These are phyloP conservation scores for Trichoderma oligosporum DNA, from an alignment of 2,329 filamentous ascomycete species.

Conservation along the genomic window DNA sequence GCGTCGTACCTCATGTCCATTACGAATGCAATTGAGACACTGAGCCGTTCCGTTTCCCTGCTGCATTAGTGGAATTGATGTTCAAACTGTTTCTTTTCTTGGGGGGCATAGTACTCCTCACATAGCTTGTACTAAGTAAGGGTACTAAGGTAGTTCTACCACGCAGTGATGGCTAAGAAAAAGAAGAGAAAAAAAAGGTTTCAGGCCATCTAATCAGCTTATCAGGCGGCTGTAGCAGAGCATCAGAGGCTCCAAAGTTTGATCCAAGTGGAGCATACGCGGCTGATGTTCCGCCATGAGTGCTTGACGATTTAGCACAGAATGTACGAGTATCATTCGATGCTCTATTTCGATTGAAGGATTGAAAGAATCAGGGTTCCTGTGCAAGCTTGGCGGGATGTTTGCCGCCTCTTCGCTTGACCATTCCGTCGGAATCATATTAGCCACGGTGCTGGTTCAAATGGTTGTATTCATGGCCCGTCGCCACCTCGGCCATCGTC, in stretches of 20 bases:
- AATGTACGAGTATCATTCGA: too few species aligned
- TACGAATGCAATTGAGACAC: not conserved
- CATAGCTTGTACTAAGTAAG: too few species aligned
- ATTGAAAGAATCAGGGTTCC: not conserved
- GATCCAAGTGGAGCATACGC: constrained; percentile 12
- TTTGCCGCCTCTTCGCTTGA: constrained; percentile 3
- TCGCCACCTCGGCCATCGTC: constrained; percentile 1
- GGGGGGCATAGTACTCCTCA: too few species aligned
- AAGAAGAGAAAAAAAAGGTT: not conserved
- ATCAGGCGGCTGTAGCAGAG: not conserved
- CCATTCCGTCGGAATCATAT: not conserved
- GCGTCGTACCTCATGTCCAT: not conserved
- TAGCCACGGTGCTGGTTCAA: not conserved
- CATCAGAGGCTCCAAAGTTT: constrained; percentile 11
- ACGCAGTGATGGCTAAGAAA: too few species aligned
- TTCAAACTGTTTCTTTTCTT: too few species aligned
- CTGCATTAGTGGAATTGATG: not conserved
- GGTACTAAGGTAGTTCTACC: too few species aligned
- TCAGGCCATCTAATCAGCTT: constrained; percentile 12
- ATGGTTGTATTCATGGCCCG: not conserved
- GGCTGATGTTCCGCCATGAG: constrained; percentile 1
- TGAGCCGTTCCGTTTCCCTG: not conserved
- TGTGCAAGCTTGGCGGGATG: constrained; percentile 3
- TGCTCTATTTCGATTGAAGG: not conserved
- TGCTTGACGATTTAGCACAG: not conserved